Evolutionary conservation across 768 basidiomycete species (phyloP).

Genomic region (Daedaleopsis sinensis): DNA sequence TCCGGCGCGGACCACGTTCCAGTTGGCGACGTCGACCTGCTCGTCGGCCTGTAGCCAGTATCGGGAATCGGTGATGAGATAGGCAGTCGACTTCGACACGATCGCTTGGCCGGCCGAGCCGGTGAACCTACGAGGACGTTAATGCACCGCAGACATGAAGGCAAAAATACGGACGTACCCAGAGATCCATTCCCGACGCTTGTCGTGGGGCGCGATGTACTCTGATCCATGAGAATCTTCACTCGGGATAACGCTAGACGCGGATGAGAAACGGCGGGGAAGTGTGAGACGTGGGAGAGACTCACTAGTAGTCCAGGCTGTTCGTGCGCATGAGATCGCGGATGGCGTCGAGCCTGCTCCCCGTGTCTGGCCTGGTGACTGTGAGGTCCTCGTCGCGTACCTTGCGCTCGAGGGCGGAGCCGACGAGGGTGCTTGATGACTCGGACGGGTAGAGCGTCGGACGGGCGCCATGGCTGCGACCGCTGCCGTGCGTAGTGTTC

Average conservation of each 20-base stretch:
- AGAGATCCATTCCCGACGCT: conserved; percentile 76
- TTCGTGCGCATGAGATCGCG: conserved; percentile 70
- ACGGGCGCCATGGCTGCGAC: conserved; percentile 29
- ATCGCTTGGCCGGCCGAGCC: conserved; percentile 75
- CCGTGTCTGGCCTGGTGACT: conserved; percentile 57
- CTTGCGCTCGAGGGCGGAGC: conserved; percentile 72
- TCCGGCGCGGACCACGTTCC: conserved; percentile 68
- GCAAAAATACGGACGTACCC: conserved; percentile 48
- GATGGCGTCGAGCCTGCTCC: conserved; percentile 59
- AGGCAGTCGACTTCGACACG: conserved; percentile 65
- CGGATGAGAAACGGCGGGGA: neutral
- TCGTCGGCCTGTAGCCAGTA: conserved; percentile 81
- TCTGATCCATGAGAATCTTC: conserved; percentile 87
- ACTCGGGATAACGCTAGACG: conserved; percentile 69
- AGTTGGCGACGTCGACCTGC: conserved; percentile 67
- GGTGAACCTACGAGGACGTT: conserved; percentile 46
- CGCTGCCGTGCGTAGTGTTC: conserved; percentile 25
- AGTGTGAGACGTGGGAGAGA: conserved; percentile 19
- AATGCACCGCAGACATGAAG: conserved; percentile 4
- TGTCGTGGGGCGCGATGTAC: conserved; percentile 76
- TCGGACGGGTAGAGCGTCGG: conserved; percentile 55
- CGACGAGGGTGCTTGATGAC: conserved; percentile 74
- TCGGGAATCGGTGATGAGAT: conserved; percentile 77
- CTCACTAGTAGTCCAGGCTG: conserved; percentile 76
- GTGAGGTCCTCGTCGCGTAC: conserved; percentile 61